These are phyloP conservation scores for Curvularia hawaiiensis DNA, from an alignment of 2,329 filamentous ascomycete species.

Conservation along the genomic window DNA sequence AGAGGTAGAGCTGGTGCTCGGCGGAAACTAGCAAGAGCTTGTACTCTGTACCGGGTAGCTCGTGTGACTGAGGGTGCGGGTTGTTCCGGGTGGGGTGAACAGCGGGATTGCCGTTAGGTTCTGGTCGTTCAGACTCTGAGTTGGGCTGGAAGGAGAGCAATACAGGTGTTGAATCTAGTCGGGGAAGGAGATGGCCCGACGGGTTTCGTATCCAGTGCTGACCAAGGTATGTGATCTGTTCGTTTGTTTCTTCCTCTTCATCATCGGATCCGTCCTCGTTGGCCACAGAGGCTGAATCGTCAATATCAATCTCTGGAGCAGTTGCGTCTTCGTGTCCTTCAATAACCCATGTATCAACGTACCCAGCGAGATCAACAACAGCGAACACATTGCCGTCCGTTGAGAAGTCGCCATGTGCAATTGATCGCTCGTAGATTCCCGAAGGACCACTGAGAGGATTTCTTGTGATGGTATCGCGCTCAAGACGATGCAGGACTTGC, in stretches of 20 bases:
- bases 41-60: slow-evolving; percentile 59
- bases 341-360: slow-evolving; percentile 84
- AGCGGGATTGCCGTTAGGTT: slow-evolving; percentile 54
- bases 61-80: slow-evolving; percentile 61
- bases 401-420: slow-evolving; percentile 79
- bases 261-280: slow-evolving; percentile 46
- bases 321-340: slow-evolving; percentile 60
- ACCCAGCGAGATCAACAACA: slow-evolving; percentile 80
- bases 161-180: slow-evolving; percentile 52
- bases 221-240: slow-evolving; percentile 58
- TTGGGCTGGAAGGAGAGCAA: slow-evolving; percentile 54
- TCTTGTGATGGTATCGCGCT: slow-evolving; percentile 32
- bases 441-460: slow-evolving; percentile 65
- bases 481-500: slow-evolving; percentile 48
- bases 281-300: slow-evolving; percentile 37
- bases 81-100: slow-evolving; percentile 57
- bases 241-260: slow-evolving; percentile 55
- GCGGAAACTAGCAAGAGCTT: slow-evolving; percentile 66
- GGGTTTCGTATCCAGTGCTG: slow-evolving; percentile 80
- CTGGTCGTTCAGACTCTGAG: slow-evolving; percentile 23
- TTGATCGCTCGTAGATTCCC: slow-evolving; percentile 76
- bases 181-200: slow-evolving; percentile 58
- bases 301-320: slow-evolving; percentile 48
- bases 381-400: slow-evolving; percentile 79
- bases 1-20: slow-evolving; percentile 73